Percentiles rank a stretch among this genome's conserved stretches.
Evolutionary conservation across 2,329 filamentous ascomycete species (phyloP).

Genomic region (Fusarium sp.): DNA sequence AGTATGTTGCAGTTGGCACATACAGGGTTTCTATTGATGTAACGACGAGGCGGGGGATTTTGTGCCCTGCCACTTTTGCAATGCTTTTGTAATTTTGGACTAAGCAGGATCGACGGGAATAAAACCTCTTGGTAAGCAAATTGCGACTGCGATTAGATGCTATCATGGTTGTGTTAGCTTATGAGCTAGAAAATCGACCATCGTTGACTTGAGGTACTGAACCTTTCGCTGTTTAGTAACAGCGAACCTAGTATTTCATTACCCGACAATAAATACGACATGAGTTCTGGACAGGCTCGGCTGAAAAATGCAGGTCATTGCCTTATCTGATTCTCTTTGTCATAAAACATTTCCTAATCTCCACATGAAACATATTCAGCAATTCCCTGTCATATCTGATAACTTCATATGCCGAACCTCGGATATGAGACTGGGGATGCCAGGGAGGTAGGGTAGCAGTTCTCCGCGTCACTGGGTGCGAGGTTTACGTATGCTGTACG

Average conservation of each 20-base stretch:
- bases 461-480: background rate
- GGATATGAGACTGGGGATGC: background rate
- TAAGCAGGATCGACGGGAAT: background rate
- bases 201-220: background rate
- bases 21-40: background rate
- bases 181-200: background rate
- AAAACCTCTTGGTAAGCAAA: background rate
- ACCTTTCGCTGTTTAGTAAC: background rate
- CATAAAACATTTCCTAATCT: background rate
- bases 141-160: background rate
- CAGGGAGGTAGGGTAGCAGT: background rate
- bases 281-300: background rate
- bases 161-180: background rate
- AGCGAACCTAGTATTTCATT: background rate
- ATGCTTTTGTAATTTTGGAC: background rate
- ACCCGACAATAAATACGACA: background rate
- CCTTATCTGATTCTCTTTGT: background rate
- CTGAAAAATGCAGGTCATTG: background rate
- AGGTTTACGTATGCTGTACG: background rate
- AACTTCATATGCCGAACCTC: background rate
- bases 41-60: background rate
- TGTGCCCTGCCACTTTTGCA: background rate
- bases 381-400: background rate
- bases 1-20: background rate
- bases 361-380: background rate